Evolutionary conservation across 345 rosid species (phyloP), one percentile per base, ranked within the genome.

Genomic region (Sonneratia alba): DNA sequence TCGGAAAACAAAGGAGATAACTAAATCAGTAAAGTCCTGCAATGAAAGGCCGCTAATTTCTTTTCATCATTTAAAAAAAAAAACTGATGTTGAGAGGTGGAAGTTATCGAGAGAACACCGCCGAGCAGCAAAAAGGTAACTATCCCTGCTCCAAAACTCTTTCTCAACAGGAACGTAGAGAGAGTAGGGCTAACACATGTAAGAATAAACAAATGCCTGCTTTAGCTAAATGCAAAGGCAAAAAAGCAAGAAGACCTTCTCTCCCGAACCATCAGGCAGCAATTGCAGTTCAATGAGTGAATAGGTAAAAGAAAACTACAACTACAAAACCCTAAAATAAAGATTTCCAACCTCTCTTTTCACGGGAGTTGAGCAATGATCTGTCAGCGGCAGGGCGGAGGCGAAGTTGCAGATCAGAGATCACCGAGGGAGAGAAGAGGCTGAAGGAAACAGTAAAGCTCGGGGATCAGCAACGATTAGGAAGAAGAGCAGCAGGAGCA

Each of bases 31-130:
- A 19, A 1, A 49, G 0, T 27, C 56, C n/a, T 14, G 5, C 56
- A 49, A 22, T 6, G 15, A 61, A 61, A 61, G 65, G 65, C 65
- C 36, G 15, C 65, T 6, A 1, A 22, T 61, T 61, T 61, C 12
- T 27, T 12, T 22, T 2, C 22, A 19, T 15, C 15, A 10, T 1
- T 27, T 27, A 27, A 27, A 27, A 27, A 13, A 61, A 56, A 70
- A 70, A 64, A 64, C 72, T 70, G 53, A 53, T 36, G 40, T 19
- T 38, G 40, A 69, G 72, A 36, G 36, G 71, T 24, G 3, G 61
- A 49, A 36, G 40, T 11, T 24, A 55, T 40, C 0, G n/a, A 36
- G 22, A 13, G 22, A 27, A 14, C 36, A 24, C 2, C 65, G 5
- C 14, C 34, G 15, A 61, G 34, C 14, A 61, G 65, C 36, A 61